phyloP scores from a whole-genome alignment of 108 stramenopile genomes.

The Epithemia pelagica region DNA sequence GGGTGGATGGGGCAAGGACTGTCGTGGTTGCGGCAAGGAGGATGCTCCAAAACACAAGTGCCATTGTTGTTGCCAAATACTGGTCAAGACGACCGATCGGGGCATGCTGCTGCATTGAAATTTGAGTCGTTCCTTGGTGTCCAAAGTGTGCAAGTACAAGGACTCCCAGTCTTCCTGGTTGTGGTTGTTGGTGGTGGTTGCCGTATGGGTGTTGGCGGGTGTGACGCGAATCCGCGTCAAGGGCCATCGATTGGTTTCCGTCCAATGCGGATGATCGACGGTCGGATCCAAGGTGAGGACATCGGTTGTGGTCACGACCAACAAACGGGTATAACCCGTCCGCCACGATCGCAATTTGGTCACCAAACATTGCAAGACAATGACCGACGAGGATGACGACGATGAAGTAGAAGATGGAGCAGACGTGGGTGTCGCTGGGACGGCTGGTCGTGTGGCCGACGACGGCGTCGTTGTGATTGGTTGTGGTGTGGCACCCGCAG shows the following conservation, averaged over 20 bases:
- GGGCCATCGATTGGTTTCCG: conserved; percentile 53
- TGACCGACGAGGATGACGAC: background rate
- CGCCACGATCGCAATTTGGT: conserved; percentile 52
- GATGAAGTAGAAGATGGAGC: too few relatives aligned
- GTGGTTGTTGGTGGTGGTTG: conserved; percentile 12
- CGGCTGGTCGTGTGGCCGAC: too few relatives aligned
- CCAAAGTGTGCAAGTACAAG: background rate
- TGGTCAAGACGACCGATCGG: conserved; percentile 29
- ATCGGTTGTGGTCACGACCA: conserved; percentile 39
- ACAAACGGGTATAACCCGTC: conserved; percentile 50
- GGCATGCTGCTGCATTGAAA: conserved; percentile 40
- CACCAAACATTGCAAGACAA: conserved; percentile 46
- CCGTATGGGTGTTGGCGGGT: background rate
- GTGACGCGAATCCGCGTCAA: background rate
- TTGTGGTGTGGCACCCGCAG: too few relatives aligned
- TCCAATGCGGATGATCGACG: conserved; percentile 12
- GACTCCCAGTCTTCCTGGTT: conserved; percentile 18
- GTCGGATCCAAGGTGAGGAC: conserved; percentile 50
- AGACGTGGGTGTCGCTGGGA: too few relatives aligned
- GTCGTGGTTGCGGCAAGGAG: background rate
- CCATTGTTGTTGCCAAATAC: conserved; percentile 28
- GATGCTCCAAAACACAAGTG: background rate
- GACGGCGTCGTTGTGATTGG: too few relatives aligned
- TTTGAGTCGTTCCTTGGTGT: conserved; percentile 40
- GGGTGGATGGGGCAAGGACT: too few relatives aligned